Evolutionary conservation across 768 basidiomycete genomes (phyloP), one percentile per base, ranked within the genome.

Genomic region (Agaricus blazei): DNA sequence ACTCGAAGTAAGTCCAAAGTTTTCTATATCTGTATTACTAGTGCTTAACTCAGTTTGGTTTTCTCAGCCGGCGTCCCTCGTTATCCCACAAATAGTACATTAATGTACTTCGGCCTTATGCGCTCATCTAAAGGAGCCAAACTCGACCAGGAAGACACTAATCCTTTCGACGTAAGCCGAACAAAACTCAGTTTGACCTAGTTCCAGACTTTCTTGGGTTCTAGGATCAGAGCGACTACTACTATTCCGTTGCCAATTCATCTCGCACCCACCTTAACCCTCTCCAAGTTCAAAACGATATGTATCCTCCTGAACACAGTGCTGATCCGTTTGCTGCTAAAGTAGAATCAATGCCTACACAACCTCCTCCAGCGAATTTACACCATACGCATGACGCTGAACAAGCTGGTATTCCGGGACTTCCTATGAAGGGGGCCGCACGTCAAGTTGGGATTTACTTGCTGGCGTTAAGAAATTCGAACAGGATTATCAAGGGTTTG

Each of bases 401-500:
- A 47, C 28, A 46, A 7, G 28, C 60, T 55, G 28, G 46, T 58
- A 48, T 55, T 24, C 54, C 54, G 24, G 54, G 54, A 14, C 54
- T 55, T 49, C 46, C 19, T 48, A 55, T n/a, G 42, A n/a, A 11
- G 45, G 28, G 40, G 58, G 28, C 1, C 65, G 64, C n/a, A 67
- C 59, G 49, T 68, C 70, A 19, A 81, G 75, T 65, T 83, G 80
- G 81, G 80, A 79, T 63, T 37, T 80, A 45, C 67, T 79, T 15
- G 71, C 69, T 52, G 79, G 79, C 38, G 73, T 79, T 55, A 74
- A 70, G 67, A 80, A 73, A 65, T 67, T 80, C 27, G 83, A 83
- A 59, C 72, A 78, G 51, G 72, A 72, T 9, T 85, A 84, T 59
- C 77, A 82, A 62, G 76, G 80, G 59, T 84, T 84, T 62, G 82